These are phyloP conservation scores for Hypoxylon fragiforme DNA, from an alignment of 495 filamentous ascomycete species.

Conservation along the genomic window DNA sequence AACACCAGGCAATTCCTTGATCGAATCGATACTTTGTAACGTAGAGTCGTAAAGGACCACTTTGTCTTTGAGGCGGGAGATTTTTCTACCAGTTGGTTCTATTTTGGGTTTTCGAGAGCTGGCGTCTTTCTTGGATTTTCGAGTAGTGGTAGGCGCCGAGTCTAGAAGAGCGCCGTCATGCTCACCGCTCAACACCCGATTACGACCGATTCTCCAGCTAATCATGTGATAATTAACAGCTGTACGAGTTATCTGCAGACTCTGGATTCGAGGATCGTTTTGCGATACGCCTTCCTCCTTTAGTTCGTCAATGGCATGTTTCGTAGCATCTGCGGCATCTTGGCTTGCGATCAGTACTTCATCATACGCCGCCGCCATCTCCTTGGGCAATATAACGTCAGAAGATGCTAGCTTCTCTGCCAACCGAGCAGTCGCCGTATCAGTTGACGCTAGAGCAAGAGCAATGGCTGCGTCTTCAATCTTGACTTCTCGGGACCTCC, in stretches of 20 bases:
- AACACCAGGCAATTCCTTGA: conserved; percentile 86
- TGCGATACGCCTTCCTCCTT: conserved; percentile 79
- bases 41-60: conserved; percentile 93
- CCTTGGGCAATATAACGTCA: conserved; percentile 56
- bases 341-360: conserved; percentile 87
- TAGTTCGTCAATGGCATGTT: conserved; percentile 89
- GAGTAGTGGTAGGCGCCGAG: conserved; percentile 44
- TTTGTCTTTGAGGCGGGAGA: conserved; percentile 81
- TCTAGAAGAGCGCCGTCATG: conserved; percentile 72
- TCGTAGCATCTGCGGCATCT: conserved; percentile 91
- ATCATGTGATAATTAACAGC: conserved; percentile 91
- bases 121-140: conserved; percentile 48
- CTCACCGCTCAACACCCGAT: conserved; percentile 80
- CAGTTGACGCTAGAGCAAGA: conserved; percentile 61
- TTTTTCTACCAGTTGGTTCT: conserved; percentile 64
- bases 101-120: conserved; percentile 55
- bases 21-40: conserved; percentile 83
- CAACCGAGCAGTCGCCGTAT: conserved; percentile 56
- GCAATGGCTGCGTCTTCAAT: conserved; percentile 95
- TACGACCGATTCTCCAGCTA: conserved; percentile 92
- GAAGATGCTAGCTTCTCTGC: conserved; percentile 65
- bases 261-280: conserved; percentile 86
- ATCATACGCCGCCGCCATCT: conserved; percentile 81
- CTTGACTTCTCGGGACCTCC: conserved; percentile 84
- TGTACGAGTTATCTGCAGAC: conserved; percentile 87